These are phyloP conservation scores for Venturia nashicola DNA, from an alignment of 2,329 filamentous ascomycete genomes.

Conservation along the genomic window DNA sequence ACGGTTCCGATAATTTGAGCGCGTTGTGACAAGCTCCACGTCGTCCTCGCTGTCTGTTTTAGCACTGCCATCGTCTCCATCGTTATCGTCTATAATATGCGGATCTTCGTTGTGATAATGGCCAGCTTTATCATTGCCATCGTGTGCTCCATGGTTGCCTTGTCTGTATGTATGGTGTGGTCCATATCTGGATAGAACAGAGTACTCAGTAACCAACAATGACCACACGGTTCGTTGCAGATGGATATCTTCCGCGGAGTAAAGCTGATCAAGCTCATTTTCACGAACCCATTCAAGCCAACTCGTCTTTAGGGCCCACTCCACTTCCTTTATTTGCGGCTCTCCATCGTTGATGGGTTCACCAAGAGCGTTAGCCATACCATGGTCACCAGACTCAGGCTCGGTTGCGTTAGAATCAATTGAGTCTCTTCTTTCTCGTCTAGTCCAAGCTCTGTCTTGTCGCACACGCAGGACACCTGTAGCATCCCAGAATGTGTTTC, in stretches of 20 bases:
- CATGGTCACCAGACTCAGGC: not conserved
- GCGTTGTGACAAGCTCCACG: not conserved
- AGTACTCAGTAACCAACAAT: not conserved
- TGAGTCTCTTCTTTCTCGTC: not conserved
- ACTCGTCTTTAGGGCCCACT: not conserved
- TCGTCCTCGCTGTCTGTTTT: not conserved
- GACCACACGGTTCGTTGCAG: not conserved
- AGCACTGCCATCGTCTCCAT: not conserved
- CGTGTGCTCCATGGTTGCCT: not conserved
- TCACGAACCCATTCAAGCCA: not conserved
- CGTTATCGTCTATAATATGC: not conserved
- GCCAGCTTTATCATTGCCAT: not conserved
- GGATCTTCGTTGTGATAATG: not conserved
- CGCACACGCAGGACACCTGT: not conserved
- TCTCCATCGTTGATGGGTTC: too few species aligned
- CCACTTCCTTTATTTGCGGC: not conserved
- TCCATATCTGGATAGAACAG: not conserved
- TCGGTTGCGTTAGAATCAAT: not conserved
- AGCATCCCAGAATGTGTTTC: not conserved
- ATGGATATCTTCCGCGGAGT: not conserved
- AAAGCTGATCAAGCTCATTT: not conserved
- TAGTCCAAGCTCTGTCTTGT: not conserved
- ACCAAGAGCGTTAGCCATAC: not conserved
- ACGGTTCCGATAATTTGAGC: not conserved
- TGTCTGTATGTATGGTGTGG: not conserved